Evolutionary conservation across 305 asterid species (phyloP).

Genomic region (Caryopteris hybrid): DNA sequence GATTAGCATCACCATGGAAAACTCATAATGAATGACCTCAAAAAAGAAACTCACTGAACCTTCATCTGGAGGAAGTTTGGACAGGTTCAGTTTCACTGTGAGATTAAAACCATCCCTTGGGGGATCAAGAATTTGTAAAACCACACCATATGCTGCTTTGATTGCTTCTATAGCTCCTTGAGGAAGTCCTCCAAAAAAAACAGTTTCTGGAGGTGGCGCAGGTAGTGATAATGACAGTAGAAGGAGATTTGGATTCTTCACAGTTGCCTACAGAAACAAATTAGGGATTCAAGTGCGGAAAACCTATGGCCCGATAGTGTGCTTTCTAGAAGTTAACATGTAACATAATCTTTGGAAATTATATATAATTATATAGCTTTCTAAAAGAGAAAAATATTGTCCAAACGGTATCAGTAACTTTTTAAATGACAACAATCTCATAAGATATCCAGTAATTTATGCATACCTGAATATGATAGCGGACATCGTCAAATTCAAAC

Average conservation of each 20-base stretch:
- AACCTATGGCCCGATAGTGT: not conserved
- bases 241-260: slow-evolving; percentile 74
- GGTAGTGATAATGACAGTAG: slow-evolving; percentile 72
- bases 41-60: slow-evolving; percentile 76
- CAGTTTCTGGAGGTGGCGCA: slow-evolving; percentile 84
- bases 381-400: not conserved
- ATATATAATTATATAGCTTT: not conserved
- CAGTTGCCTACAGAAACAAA: slow-evolving; percentile 53
- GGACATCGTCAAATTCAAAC: slow-evolving; percentile 85
- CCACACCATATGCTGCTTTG: slow-evolving; percentile 74
- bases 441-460: not conserved
- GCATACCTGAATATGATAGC: slow-evolving; percentile 83
- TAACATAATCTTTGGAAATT: not conserved
- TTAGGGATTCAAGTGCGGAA: slow-evolving; percentile 3
- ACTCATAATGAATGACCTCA: slow-evolving; percentile 53
- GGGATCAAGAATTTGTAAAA: slow-evolving; percentile 92
- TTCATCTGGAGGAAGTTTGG: slow-evolving; percentile 92
- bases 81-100: slow-evolving; percentile 80
- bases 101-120: slow-evolving; percentile 96
- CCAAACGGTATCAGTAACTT: not conserved
- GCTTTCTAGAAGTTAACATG: slow-evolving; percentile 2
- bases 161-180: slow-evolving; percentile 90
- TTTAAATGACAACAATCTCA: not conserved
- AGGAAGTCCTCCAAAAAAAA: slow-evolving; percentile 78
- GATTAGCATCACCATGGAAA: slow-evolving; percentile 33